These are phyloP conservation scores for Lathyrus oleraceus DNA, from an alignment of 306 rosid species.

Conservation along the genomic window DNA sequence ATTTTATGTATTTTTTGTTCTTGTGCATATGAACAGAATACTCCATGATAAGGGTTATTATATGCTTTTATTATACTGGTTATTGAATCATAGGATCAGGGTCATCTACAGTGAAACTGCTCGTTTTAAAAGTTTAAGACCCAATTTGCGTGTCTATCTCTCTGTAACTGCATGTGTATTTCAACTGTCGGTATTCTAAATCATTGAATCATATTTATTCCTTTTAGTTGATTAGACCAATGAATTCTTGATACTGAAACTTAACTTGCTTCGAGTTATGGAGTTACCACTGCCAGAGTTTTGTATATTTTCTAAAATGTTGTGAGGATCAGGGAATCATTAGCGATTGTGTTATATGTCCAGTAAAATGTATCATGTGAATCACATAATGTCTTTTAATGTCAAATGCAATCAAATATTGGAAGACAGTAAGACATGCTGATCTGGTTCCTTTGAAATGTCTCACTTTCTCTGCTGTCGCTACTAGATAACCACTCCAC, in stretches of 20 bases:
- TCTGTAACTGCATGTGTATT: slow-evolving; percentile 27
- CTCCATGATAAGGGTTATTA: slow-evolving; percentile 10
- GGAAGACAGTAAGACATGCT: slow-evolving; percentile 7
- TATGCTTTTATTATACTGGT: slow-evolving; percentile 2
- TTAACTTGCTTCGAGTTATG: neutral
- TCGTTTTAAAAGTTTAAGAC: slow-evolving; percentile 3
- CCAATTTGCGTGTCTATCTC: neutral
- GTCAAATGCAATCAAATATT: neutral
- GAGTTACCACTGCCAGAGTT: neutral
- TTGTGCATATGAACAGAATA: slow-evolving; percentile 11
- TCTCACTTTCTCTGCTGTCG: slow-evolving; percentile 1
- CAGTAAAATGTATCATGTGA: neutral
- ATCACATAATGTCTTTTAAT: neutral
- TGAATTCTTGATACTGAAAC: slow-evolving; percentile 1
- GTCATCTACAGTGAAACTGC: neutral
- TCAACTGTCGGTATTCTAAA: slow-evolving; percentile 17
- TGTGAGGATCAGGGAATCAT: neutral
- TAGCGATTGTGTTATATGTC: neutral
- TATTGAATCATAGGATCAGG: slow-evolving; percentile 1
- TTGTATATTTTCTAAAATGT: neutral
- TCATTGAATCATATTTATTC: slow-evolving; percentile 1
- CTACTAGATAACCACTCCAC: slow-evolving; percentile 19
- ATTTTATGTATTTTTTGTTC: neutral
- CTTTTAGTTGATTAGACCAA: slow-evolving; percentile 15
- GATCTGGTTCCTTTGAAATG: slow-evolving; percentile 5